These are phyloP conservation scores for Nigrospora sphaerica DNA, from an alignment of 2,329 filamentous ascomycete species.

Conservation along the genomic window DNA sequence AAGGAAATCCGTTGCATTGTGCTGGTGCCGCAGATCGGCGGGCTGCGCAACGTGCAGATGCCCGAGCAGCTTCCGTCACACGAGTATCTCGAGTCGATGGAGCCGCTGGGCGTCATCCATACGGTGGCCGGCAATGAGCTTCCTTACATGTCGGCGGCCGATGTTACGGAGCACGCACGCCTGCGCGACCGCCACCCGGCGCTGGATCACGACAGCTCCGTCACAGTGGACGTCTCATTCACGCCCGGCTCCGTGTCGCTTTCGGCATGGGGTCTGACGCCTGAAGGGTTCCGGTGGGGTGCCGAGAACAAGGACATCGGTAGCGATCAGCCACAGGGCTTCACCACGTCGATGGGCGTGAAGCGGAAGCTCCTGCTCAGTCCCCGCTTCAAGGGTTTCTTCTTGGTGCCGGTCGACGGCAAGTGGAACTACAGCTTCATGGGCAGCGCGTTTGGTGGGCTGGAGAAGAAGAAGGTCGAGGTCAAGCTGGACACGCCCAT, in stretches of 20 bases:
- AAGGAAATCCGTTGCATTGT: slow-evolving; percentile 97
- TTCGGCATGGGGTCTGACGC: slow-evolving; percentile 87
- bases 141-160: slow-evolving; percentile 90
- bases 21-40: slow-evolving; percentile 95
- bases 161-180: slow-evolving; percentile 89
- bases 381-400: slow-evolving; percentile 91
- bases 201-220: slow-evolving; percentile 82
- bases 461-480: slow-evolving; percentile 86
- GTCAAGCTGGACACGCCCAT: slow-evolving; percentile 91
- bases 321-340: slow-evolving; percentile 90
- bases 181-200: slow-evolving; percentile 74
- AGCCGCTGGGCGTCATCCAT: slow-evolving; percentile 91
- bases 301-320: slow-evolving; percentile 89
- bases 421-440: slow-evolving; percentile 99
- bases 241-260: slow-evolving; percentile 94
- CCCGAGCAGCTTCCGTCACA: slow-evolving; percentile 87
- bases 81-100: slow-evolving; percentile 78
- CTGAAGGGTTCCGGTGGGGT: slow-evolving; percentile 92
- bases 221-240: slow-evolving; percentile 93
- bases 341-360: slow-evolving; percentile 85
- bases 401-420: slow-evolving; percentile 84
- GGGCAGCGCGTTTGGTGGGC: slow-evolving; percentile 76
- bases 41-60: slow-evolving; percentile 83
- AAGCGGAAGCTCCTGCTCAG: slow-evolving; percentile 92
- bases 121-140: slow-evolving; percentile 92